These are phyloP conservation scores for Sphaerulina vaccinii DNA, from an alignment of 2,329 filamentous ascomycete species.

Conservation along the genomic window DNA sequence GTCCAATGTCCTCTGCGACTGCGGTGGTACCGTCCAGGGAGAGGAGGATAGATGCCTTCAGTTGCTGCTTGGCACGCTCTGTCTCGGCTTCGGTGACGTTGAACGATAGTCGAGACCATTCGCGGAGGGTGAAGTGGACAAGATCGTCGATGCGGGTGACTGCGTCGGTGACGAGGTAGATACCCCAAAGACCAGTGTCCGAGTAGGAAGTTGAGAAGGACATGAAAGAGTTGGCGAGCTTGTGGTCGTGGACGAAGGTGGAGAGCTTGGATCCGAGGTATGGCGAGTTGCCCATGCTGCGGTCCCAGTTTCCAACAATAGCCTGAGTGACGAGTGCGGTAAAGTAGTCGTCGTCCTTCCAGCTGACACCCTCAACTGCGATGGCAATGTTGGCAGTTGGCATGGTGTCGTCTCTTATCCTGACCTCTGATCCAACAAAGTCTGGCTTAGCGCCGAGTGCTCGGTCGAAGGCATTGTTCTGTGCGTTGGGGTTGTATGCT, in stretches of 20 bases:
- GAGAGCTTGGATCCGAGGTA: conserved; percentile 99
- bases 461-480: conserved; percentile 69
- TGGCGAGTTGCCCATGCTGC: conserved; percentile 94
- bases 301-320: conserved; percentile 99
- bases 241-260: conserved; percentile 88
- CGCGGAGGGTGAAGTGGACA: conserved; percentile 95
- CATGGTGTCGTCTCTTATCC: conserved; percentile 94
- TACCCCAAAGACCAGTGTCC: conserved; percentile 99
- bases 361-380: conserved; percentile 98
- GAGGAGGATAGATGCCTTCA: conserved; percentile 96
- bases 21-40: conserved; percentile 97
- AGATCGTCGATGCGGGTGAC: conserved; percentile 86
- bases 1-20: conserved; percentile 95
- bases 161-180: conserved; percentile 95
- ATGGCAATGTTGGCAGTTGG: conserved; percentile 96
- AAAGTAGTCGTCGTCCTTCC: conserved; percentile 99
- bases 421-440: conserved; percentile 94
- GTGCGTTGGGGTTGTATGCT: conserved; percentile 69
- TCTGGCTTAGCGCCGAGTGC: conserved; percentile 82
- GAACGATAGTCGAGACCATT: conserved; percentile 93
- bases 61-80: conserved; percentile 97
- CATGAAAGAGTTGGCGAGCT: conserved; percentile 99
- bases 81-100: conserved; percentile 86
- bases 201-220: conserved; percentile 99
- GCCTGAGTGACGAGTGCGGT: conserved; percentile 96